A percentile compares a stretch with the other conserved stretches of the same genome.
These are phyloP conservation scores for Cenchrus americanus DNA, from an alignment of 176 grass and related monocot species.

Conservation along the genomic window DNA sequence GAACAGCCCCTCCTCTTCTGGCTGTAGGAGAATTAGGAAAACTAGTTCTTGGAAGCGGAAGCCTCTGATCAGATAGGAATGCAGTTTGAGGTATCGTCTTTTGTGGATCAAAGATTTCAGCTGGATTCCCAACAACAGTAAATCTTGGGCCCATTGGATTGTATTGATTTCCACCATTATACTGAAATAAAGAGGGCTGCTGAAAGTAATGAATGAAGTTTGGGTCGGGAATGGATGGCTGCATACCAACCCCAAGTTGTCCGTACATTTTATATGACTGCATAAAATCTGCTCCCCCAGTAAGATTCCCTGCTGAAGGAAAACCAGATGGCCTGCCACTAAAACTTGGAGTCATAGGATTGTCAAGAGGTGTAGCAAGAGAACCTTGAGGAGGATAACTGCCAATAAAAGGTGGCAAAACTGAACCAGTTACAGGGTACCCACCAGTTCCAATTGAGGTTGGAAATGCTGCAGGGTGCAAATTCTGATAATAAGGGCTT, in stretches of 20 bases:
- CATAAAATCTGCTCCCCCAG: conserved; percentile 59
- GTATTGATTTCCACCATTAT: conserved; percentile 66
- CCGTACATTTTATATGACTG: conserved; percentile 81
- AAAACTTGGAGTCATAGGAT: conserved; percentile 65
- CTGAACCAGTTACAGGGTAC: conserved; percentile 63
- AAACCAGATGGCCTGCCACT: conserved; percentile 62
- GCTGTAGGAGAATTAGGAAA: conserved; percentile 52
- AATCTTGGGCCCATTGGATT: conserved; percentile 63
- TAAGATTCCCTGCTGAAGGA: conserved; percentile 51
- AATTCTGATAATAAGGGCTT: conserved; percentile 61
- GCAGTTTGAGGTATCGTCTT: conserved; percentile 49
- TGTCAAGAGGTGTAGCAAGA: conserved; percentile 57
- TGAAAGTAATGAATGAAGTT: conserved; percentile 71
- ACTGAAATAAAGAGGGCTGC: conserved; percentile 62
- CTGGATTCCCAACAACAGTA: conserved; percentile 49
- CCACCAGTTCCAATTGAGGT: conserved; percentile 56
- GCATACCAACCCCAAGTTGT: conserved; percentile 66
- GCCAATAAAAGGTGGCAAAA: conserved; percentile 64
- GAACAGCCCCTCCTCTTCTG: conserved; percentile 55
- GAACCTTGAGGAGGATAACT: conserved; percentile 67
- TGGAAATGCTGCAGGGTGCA: conserved; percentile 64
- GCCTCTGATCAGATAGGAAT: conserved; percentile 64
- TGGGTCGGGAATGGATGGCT: conserved; percentile 68
- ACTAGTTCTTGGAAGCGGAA: conserved; percentile 54
- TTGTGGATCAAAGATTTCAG: conserved; percentile 64